phyloP scores from a whole-genome alignment of 345 rosid species.

The Excoecaria cochinchinensis region DNA sequence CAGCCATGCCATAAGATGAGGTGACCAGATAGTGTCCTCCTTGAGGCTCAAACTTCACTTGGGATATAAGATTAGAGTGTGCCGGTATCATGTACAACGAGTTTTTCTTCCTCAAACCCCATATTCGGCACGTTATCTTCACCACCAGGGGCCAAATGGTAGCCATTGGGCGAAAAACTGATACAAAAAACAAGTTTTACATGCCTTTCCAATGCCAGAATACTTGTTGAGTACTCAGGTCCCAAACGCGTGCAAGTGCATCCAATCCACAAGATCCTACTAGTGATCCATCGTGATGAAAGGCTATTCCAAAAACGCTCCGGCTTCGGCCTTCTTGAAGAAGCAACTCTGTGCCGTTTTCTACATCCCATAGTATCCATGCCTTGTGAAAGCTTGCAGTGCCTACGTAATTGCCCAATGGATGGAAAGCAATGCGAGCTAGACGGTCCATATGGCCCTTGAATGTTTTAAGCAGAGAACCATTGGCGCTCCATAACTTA shows the following conservation, averaged over 20 bases:
- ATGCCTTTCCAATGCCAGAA: conserved; percentile 88
- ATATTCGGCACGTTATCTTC: conserved; percentile 94
- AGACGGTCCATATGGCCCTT: conserved; percentile 93
- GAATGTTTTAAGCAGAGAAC: conserved; percentile 66
- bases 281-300: conserved; percentile 93
- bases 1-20: conserved; percentile 89
- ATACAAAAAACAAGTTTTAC: conserved; percentile 84
- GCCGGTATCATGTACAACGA: conserved; percentile 81
- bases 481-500: conserved; percentile 81
- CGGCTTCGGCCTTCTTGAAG: conserved; percentile 97
- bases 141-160: conserved; percentile 93
- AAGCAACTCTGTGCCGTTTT: conserved; percentile 78
- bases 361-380: conserved; percentile 94
- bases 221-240: conserved; percentile 85
- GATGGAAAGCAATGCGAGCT: conserved; percentile 90
- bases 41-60: conserved; percentile 93
- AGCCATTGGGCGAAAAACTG: conserved; percentile 93
- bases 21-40: conserved; percentile 89
- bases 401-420: conserved; percentile 86
- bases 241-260: conserved; percentile 92
- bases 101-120: conserved; percentile 92
- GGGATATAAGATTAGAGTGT: conserved; percentile 89
- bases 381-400: conserved; percentile 96
- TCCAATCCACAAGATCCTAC: conserved; percentile 90
- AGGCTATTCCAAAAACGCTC: conserved; percentile 83